phyloP scores from a whole-genome alignment of 805 yeast species.

The Maudiozyma pseudohumilis region DNA sequence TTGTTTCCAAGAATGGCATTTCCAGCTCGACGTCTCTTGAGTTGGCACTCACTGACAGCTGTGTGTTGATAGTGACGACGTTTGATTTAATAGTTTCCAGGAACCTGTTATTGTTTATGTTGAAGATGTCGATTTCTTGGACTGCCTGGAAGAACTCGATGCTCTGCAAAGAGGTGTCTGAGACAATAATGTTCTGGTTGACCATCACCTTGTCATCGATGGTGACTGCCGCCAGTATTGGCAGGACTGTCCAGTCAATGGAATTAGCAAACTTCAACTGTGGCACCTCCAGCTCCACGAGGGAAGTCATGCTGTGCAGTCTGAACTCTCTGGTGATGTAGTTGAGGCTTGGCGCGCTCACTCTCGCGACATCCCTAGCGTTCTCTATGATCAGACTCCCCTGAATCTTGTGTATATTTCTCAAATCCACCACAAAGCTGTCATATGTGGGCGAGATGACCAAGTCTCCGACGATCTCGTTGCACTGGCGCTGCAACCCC shows the following conservation, averaged over 20 bases:
- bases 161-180: slow-evolving; percentile 66
- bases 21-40: slow-evolving; percentile 44
- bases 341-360: slow-evolving; percentile 44
- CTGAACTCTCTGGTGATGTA: slow-evolving; percentile 41
- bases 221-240: slow-evolving; percentile 51
- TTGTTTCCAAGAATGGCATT: slow-evolving; percentile 44
- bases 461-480: slow-evolving; percentile 40
- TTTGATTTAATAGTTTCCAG: slow-evolving; percentile 50
- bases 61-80: slow-evolving; percentile 43
- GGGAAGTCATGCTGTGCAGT: slow-evolving; percentile 52
- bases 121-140: slow-evolving; percentile 42
- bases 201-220: slow-evolving; percentile 43
- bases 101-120: slow-evolving; percentile 65
- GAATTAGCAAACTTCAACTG: slow-evolving; percentile 38
- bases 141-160: slow-evolving; percentile 50
- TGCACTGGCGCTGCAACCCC: slow-evolving; percentile 38
- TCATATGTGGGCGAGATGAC: slow-evolving; percentile 38
- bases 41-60: slow-evolving; percentile 58
- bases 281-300: slow-evolving; percentile 51
- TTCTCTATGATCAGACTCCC: slow-evolving; percentile 49
- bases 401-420: slow-evolving; percentile 30
- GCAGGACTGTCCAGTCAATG: slow-evolving; percentile 63
- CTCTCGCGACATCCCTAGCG: slow-evolving; percentile 44
- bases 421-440: slow-evolving; percentile 44
- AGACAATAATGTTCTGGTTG: slow-evolving; percentile 45